Percentiles rank a stretch among this genome's conserved stretches.
Conservation (phyloP, 2,329 filamentous ascomycete genomes). For the Amauroascus niger region DNA sequence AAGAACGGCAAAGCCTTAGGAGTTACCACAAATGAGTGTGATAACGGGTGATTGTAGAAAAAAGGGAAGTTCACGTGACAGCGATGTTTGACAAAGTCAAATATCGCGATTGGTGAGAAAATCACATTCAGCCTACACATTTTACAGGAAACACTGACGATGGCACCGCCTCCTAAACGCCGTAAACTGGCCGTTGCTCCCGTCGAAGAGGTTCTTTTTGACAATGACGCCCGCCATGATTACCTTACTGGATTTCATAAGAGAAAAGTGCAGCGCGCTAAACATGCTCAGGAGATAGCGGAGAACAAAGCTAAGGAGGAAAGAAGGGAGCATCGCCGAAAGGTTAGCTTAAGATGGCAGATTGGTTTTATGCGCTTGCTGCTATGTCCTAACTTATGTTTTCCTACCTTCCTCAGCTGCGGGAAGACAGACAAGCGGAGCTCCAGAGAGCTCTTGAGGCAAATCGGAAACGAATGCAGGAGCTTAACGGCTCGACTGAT, state of each 20-base stretch:
- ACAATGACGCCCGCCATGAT: conserved; percentile 66
- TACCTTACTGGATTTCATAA: conserved; percentile 96
- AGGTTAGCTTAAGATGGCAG: conserved; percentile 44
- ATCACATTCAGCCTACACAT: not conserved
- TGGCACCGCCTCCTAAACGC: conserved; percentile 51
- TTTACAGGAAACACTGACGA: conserved; percentile 16
- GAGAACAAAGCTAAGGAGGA: conserved; percentile 69
- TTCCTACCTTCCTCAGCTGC: conserved; percentile 49
- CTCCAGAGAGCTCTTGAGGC: conserved; percentile 71
- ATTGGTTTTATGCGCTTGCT: not conserved
- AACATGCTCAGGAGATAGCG: conserved; percentile 73
- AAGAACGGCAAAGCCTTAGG: no score
- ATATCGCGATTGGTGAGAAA: not conserved
- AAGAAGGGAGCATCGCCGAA: conserved; percentile 60
- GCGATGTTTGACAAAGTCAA: no score
- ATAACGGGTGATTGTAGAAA: no score
- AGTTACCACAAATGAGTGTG: no score
- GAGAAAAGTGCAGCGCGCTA: conserved; percentile 75
- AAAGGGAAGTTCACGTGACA: no score
- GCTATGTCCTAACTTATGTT: not conserved
- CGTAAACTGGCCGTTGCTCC: conserved; percentile 41
- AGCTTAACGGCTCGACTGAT: conserved; percentile 43
- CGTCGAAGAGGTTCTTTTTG: conserved; percentile 77
- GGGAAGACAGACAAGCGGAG: conserved; percentile 71
- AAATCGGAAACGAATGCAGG: conserved; percentile 60